Percentiles rank a stretch among this genome's conserved stretches.
Evolutionary conservation across 2,329 filamentous ascomycete genomes (phyloP).

Genomic region (Epichloe sylvatica): DNA sequence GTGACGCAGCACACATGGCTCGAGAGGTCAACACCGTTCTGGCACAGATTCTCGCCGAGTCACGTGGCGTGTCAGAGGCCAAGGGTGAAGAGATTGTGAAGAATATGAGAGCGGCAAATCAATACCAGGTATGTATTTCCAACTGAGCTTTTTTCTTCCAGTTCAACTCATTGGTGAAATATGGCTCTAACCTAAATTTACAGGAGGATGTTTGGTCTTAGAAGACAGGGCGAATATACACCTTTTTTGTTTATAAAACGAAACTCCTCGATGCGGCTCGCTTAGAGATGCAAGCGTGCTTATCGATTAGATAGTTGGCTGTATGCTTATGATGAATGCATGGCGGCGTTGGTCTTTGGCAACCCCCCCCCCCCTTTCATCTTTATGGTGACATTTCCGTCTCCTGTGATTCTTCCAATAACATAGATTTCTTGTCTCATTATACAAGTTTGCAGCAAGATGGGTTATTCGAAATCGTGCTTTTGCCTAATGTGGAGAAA

Average conservation of each 20-base stretch:
- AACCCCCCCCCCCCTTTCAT: no score
- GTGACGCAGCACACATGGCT: conserved; percentile 95
- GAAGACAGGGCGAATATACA: conserved; percentile 1
- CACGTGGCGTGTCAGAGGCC: conserved; percentile 65
- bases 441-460: not conserved
- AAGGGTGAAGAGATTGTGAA: conserved; percentile 97
- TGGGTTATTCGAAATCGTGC: not conserved
- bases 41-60: conserved; percentile 70
- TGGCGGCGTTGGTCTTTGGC: conserved; percentile 3
- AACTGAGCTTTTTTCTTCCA: not conserved
- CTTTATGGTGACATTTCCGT: not conserved
- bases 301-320: not conserved
- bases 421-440: not conserved
- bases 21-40: conserved; percentile 83
- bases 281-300: not conserved
- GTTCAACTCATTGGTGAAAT: not conserved
- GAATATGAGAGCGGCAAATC: conserved; percentile 85
- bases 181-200: conserved; percentile 5
- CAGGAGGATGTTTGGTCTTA: conserved; percentile 63
- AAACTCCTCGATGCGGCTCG: not conserved
- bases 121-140: conserved; percentile 64
- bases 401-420: not conserved
- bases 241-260: not conserved
- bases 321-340: conserved; percentile 3
- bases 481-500: no score